Percentiles rank a stretch among this genome's conserved stretches.
Evolutionary conservation across 768 basidiomycete genomes (phyloP).

Genomic region (Auricularia sp.): DNA sequence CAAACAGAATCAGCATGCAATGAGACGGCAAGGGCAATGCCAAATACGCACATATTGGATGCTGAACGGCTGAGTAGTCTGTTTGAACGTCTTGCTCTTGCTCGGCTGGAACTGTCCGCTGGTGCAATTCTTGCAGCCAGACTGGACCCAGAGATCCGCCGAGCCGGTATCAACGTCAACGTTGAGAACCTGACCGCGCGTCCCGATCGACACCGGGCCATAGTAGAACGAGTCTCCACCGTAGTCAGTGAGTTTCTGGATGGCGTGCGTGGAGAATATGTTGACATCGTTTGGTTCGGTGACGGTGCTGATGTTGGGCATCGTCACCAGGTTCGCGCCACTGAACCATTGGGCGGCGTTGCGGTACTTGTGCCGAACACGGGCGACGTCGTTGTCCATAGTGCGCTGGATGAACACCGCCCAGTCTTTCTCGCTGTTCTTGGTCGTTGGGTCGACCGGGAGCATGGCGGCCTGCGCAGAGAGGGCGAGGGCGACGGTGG

Average conservation of each 20-base stretch:
- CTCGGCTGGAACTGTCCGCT: constrained; percentile 27
- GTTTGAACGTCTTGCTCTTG: constrained; percentile 33
- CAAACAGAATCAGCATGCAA: not conserved
- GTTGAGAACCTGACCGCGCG: constrained; percentile 38
- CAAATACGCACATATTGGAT: constrained; percentile 29
- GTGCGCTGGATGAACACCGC: not conserved
- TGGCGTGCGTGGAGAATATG: constrained; percentile 4
- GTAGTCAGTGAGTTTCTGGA: constrained; percentile 28
- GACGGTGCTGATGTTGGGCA: not conserved
- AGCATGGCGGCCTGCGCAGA: not conserved
- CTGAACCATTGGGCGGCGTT: not conserved
- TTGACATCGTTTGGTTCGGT: not conserved
- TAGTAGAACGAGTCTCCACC: constrained; percentile 41
- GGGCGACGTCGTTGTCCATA: not conserved
- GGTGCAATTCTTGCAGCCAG: constrained; percentile 28
- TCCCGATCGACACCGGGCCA: constrained; percentile 40
- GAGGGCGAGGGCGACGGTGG: not conserved
- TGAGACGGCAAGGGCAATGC: not conserved
- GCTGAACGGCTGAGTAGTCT: constrained; percentile 22
- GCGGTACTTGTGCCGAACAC: not conserved
- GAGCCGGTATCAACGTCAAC: constrained; percentile 64
- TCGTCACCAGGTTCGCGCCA: not conserved
- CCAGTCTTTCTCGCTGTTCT: not conserved
- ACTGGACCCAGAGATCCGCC: constrained; percentile 51
- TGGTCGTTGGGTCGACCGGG: not conserved